Conservation (phyloP, 305 asterid species). For the Rubia tinctorum region DNA sequence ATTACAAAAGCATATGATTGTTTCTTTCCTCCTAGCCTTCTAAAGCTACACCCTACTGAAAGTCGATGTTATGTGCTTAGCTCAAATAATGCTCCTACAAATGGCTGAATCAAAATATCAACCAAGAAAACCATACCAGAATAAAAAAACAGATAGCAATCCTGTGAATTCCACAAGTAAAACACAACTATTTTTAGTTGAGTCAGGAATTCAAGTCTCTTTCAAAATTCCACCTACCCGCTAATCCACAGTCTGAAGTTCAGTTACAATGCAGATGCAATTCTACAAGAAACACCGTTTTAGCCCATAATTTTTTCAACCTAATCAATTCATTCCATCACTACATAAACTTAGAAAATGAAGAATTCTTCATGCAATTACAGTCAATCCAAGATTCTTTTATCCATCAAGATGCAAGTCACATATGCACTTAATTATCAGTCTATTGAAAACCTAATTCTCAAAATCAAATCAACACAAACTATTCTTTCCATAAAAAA, state of each 20-base stretch:
- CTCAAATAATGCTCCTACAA: background rate
- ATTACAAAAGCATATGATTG: background rate
- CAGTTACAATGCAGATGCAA: background rate
- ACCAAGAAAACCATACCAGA: too few species aligned
- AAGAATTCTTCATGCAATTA: background rate
- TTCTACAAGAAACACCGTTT: background rate
- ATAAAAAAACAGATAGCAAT: too few species aligned
- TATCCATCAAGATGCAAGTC: background rate
- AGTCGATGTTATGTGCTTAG: background rate
- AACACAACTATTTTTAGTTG: background rate
- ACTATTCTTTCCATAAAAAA: background rate
- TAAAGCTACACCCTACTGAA: background rate
- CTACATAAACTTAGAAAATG: background rate
- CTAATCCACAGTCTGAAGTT: background rate
- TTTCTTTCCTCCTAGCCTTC: background rate
- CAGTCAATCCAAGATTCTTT: background rate
- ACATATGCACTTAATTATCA: background rate
- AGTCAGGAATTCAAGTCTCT: background rate
- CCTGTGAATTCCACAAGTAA: background rate
- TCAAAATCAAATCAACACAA: background rate
- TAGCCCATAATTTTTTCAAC: background rate
- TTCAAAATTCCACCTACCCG: background rate
- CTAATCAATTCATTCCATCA: background rate
- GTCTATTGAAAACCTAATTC: background rate
- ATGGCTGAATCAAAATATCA: constrained; percentile 4